Evolutionary conservation across 2,329 filamentous ascomycete genomes (phyloP).

Genomic region (Cordyceps militaris): DNA sequence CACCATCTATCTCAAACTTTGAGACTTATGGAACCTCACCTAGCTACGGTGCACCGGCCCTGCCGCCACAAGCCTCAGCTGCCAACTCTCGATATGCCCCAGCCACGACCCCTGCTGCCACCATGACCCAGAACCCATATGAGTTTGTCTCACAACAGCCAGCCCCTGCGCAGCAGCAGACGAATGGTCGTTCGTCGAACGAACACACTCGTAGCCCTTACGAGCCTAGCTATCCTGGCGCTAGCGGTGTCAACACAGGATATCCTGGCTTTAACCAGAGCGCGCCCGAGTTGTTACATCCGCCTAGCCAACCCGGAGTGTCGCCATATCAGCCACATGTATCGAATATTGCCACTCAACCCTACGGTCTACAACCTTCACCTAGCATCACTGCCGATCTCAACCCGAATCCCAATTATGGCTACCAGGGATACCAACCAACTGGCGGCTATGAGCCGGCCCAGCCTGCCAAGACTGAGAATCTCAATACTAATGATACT

Average conservation of each 20-base stretch:
- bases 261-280: constrained; percentile 4
- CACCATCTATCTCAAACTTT: constrained; percentile 61
- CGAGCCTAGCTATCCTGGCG: constrained; percentile 25
- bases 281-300: neutral
- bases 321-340: constrained; percentile 9
- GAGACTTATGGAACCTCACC: constrained; percentile 63
- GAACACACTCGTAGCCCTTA: constrained; percentile 30
- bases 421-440: constrained; percentile 35
- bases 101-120: constrained; percentile 20
- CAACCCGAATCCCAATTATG: constrained; percentile 22
- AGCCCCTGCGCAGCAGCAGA: constrained; percentile 12
- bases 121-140: constrained; percentile 18
- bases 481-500: constrained; percentile 15
- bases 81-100: constrained; percentile 47
- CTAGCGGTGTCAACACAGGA: neutral
- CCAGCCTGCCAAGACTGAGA: constrained; percentile 16
- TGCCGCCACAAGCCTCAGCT: constrained; percentile 27
- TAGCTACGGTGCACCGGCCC: constrained; percentile 23
- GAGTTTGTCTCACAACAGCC: constrained; percentile 15
- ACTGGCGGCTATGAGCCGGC: constrained; percentile 42
- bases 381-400: constrained; percentile 21
- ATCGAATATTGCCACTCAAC: constrained; percentile 20
- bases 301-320: neutral
- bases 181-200: constrained; percentile 22
- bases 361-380: constrained; percentile 23